phyloP scores from a whole-genome alignment of 2,329 filamentous ascomycete genomes.

The Aspergillus sp. region DNA sequence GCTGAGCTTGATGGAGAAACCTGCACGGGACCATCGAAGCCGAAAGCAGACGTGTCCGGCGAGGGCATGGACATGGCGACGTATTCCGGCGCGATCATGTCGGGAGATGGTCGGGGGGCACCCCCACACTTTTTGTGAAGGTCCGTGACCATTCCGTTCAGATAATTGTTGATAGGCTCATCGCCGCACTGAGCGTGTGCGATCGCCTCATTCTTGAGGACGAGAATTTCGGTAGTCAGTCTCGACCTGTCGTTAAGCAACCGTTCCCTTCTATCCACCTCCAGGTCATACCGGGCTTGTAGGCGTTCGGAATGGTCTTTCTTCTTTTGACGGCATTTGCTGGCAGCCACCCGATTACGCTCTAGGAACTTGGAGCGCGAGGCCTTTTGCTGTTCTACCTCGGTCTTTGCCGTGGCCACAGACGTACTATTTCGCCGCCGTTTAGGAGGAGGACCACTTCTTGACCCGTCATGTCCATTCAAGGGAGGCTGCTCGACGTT shows the following conservation, averaged over 20 bases:
- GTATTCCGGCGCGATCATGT: not conserved
- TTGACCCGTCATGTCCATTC: not conserved
- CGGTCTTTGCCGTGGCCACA: not conserved
- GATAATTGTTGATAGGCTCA: not conserved
- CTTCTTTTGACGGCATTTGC: conserved; percentile 64
- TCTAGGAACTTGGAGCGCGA: conserved; percentile 56
- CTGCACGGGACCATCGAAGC: not conserved
- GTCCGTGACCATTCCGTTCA: not conserved
- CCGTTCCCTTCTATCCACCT: conserved; percentile 33
- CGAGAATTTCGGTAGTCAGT: not conserved
- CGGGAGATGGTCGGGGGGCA: too few species aligned
- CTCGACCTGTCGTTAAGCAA: conserved; percentile 12
- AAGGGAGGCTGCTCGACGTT: not conserved
- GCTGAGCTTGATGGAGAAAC: not conserved
- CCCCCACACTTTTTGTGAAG: not conserved
- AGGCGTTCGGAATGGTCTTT: conserved; percentile 55
- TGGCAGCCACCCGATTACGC: conserved; percentile 59
- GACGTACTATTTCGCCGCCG: not conserved
- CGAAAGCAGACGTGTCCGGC: not conserved
- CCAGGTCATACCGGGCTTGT: conserved; percentile 46
- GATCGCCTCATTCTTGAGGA: not conserved
- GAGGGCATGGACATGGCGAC: not conserved
- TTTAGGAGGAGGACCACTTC: not conserved
- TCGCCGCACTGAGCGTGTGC: not conserved
- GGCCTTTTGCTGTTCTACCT: conserved; percentile 25